Conservation (phyloP, 805 yeast genomes). For the Jamesozyma jinghongensis region DNA sequence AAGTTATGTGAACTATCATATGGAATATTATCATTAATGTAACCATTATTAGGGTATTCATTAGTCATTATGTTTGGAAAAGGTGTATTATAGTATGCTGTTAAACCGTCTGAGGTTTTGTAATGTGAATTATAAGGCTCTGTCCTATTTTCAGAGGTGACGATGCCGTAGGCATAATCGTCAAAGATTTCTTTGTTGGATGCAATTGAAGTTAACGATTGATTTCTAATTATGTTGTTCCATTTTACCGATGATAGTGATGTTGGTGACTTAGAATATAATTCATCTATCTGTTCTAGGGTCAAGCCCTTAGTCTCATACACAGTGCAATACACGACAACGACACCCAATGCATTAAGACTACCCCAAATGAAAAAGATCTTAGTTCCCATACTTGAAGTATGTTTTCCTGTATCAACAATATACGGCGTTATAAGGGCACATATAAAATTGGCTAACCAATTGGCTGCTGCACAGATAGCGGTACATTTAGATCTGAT, state of each 20-base stretch:
- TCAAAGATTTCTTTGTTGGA: too few species aligned
- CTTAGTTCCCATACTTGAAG: constrained; percentile 59
- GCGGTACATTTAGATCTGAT: constrained; percentile 73
- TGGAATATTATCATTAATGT: too few species aligned
- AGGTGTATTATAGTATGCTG: too few species aligned
- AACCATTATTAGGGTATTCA: too few species aligned
- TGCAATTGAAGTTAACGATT: too few species aligned
- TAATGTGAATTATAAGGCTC: too few species aligned
- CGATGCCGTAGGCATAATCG: too few species aligned
- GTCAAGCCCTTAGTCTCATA: constrained; percentile 75
- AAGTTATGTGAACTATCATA: too few species aligned
- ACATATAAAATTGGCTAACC: constrained; percentile 70
- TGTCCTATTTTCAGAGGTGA: too few species aligned
- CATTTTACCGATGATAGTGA: constrained; percentile 45
- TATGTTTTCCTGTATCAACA: constrained; percentile 57
- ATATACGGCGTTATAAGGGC: constrained; percentile 70
- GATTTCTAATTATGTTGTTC: constrained; percentile 20
- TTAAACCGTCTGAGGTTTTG: too few species aligned
- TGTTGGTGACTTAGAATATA: constrained; percentile 51
- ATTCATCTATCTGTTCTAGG: constrained; percentile 72
- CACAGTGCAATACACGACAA: constrained; percentile 56
- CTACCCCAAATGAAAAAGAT: constrained; percentile 80
- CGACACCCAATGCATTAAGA: constrained; percentile 46
- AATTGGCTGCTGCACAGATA: constrained; percentile 66
- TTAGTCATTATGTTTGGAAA: too few species aligned